These are phyloP conservation scores for Musa beccarii DNA, from an alignment of 176 grass and related monocot genomes.

Conservation along the genomic window DNA sequence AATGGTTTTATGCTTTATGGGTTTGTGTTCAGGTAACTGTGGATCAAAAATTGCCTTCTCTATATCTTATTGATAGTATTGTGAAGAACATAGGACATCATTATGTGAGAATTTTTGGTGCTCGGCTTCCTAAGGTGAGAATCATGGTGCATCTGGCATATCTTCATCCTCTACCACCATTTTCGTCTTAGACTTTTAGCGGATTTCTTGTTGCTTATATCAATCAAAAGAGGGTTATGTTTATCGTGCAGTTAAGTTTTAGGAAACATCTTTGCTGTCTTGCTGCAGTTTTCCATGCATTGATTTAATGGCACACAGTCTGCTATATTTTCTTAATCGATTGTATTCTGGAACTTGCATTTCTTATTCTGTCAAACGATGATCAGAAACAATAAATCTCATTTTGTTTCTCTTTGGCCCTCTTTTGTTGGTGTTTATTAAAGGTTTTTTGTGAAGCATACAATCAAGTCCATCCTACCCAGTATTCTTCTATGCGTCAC, in stretches of 20 bases:
- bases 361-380: background rate
- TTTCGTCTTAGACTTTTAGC: background rate
- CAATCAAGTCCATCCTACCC: slow-evolving; percentile 54
- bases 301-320: background rate
- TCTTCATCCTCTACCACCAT: background rate
- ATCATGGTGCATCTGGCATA: background rate
- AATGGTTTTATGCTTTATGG: slow-evolving; percentile 3
- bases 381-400: background rate
- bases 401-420: background rate
- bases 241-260: background rate
- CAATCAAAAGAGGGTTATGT: background rate
- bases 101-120: slow-evolving; percentile 59
- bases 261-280: background rate
- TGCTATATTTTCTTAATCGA: background rate
- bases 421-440: background rate
- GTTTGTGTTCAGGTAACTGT: slow-evolving; percentile 54
- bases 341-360: background rate
- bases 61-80: slow-evolving; percentile 94
- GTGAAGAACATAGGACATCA: slow-evolving; percentile 87
- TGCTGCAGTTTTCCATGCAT: background rate
- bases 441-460: slow-evolving; percentile 64
- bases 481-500: slow-evolving; percentile 61
- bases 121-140: slow-evolving; percentile 49
- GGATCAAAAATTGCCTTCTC: slow-evolving; percentile 84
- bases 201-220: background rate